Evolutionary conservation across 257 asterid genomes (phyloP), one percentile per base, ranked within the genome.

Genomic region (Ilex asprella): DNA sequence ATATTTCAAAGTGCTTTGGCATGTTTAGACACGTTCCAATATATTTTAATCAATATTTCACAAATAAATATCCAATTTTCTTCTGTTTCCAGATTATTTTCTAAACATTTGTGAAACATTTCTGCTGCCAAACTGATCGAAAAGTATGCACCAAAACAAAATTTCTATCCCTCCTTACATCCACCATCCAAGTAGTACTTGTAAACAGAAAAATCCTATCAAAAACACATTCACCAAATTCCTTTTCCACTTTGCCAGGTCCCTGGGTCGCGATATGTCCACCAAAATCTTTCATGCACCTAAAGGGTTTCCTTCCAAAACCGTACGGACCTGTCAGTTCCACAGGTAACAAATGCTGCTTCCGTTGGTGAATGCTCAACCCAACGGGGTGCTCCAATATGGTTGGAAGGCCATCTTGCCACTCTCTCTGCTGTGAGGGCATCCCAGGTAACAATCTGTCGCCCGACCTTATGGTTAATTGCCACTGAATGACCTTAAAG

Each of bases 381-480:
- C 95, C 96, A 89, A 57, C 93, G 93, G 3, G 93, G 95, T 39
- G 79, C 62, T 5, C 96, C 91, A 71, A 70, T 72, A 68, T 86
- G 91, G 78, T 66, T 84, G 9, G 95, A 84, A 30, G 96, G 94
- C 96, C 93, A 84, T 69, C 87, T 70, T 62, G 85, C 82, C 74
- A 86, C 94, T 76, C 66, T 78, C 75, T 84, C 94, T 31, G 93
- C 79, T 0, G 96, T 84, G 15, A 84, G 79, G 39, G 96, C 78
- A 60, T 89, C 94, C 96, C 93, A 89, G 12, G 80, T 66, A n/a
- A 84, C 89, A 77, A 86, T 74, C 93, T 89, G 80, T 69, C 71
- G 49, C 4, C 62, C 58, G 56, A 60, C 62, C 16, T 52, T 62
- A 10, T 47, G 30, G 67, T 47, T 16, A 52, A 57, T 69, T 67